These are phyloP conservation scores for Combretum micranthum DNA, from an alignment of 345 rosid species.

Conservation along the genomic window DNA sequence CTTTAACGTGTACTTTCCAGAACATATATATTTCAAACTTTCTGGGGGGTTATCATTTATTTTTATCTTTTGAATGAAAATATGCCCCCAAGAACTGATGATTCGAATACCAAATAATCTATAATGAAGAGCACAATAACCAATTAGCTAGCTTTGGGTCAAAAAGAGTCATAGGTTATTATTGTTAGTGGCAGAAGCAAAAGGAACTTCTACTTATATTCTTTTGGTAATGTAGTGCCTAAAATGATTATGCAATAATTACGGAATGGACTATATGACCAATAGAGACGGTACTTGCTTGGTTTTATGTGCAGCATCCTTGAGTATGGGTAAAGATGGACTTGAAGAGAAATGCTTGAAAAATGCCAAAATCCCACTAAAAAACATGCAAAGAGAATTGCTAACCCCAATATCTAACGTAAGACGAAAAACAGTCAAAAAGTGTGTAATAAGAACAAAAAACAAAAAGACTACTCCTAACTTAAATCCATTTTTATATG, in stretches of 20 bases:
- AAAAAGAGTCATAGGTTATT: too few relatives aligned
- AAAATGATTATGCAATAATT: conserved; percentile 23
- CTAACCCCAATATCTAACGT: not conserved
- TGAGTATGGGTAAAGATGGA: conserved; percentile 10
- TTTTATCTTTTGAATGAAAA: too few relatives aligned
- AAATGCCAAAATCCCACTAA: conserved; percentile 50
- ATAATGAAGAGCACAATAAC: too few relatives aligned
- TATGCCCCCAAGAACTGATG: too few relatives aligned
- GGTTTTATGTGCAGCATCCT: conserved; percentile 11
- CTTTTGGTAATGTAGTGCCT: conserved; percentile 1
- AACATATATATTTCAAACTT: too few relatives aligned
- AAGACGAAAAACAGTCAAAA: conserved; percentile 1
- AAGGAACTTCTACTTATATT: too few relatives aligned
- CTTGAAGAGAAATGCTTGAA: conserved; percentile 2
- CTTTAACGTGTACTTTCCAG: too few relatives aligned
- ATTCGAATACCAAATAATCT: too few relatives aligned
- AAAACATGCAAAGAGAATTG: conserved; percentile 33
- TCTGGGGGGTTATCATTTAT: too few relatives aligned
- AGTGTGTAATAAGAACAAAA: conserved; percentile 8
- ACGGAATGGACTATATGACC: conserved; percentile 7
- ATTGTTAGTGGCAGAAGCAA: too few relatives aligned
- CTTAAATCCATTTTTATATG: conserved; percentile 3
- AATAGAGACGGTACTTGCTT: too few relatives aligned
- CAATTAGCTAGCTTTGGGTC: too few relatives aligned
- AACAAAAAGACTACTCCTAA: not conserved